These are phyloP conservation scores for Epithele typhae DNA, from an alignment of 768 basidiomycete genomes.

Conservation along the genomic window DNA sequence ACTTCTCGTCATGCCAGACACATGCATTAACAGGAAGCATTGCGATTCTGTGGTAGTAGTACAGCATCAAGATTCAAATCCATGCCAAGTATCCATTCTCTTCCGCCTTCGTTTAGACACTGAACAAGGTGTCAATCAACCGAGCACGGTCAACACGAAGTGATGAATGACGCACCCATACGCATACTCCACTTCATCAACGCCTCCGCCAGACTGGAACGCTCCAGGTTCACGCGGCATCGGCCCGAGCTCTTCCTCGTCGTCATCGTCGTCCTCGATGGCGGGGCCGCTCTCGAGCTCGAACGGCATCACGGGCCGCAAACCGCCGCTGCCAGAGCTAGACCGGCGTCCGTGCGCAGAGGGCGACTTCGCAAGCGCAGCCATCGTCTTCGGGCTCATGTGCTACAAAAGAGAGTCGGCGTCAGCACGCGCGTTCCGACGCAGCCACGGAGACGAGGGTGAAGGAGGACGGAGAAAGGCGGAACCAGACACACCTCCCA, in stretches of 20 bases:
- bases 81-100: too few species aligned
- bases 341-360: conserved; percentile 66
- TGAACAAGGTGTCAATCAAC: too few species aligned
- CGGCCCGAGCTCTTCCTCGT: conserved; percentile 72
- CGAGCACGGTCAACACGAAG: too few species aligned
- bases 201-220: conserved; percentile 76
- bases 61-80: too few species aligned
- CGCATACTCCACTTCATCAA: conserved; percentile 88
- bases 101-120: too few species aligned
- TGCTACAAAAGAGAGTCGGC: conserved; percentile 47
- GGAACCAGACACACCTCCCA: conserved; percentile 76
- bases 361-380: conserved; percentile 88
- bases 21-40: too few species aligned
- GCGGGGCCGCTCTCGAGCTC: conserved; percentile 68
- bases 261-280: conserved; percentile 70
- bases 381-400: conserved; percentile 95
- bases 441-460: not conserved
- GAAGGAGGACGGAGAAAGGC: not conserved
- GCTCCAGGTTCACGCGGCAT: conserved; percentile 71
- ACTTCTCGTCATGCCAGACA: too few species aligned
- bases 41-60: too few species aligned
- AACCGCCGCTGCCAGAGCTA: conserved; percentile 70
- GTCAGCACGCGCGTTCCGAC: not conserved
- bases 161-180: conserved; percentile 60
- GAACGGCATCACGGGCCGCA: conserved; percentile 77